Conservation (phyloP, 495 filamentous ascomycete genomes). For the Xylaria flabelliformis region DNA sequence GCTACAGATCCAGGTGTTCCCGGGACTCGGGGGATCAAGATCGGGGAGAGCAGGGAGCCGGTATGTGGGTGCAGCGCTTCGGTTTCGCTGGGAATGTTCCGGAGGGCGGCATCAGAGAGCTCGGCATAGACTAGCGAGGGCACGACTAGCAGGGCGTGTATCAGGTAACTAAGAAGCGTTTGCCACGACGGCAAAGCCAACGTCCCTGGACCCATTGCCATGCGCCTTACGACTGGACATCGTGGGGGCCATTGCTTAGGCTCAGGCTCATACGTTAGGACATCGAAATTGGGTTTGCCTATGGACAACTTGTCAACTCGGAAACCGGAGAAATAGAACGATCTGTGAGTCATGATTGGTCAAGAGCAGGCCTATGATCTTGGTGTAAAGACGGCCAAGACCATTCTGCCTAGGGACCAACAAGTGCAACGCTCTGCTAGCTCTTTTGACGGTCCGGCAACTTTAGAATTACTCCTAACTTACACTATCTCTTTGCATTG, state of each 20-base stretch:
- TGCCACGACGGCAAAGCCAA: constrained; percentile 7
- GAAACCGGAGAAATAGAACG: neutral
- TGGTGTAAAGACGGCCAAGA: no score
- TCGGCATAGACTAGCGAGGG: constrained; percentile 65
- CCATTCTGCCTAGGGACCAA: no score
- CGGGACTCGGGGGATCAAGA: constrained; percentile 81
- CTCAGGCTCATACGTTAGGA: neutral
- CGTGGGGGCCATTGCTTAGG: neutral
- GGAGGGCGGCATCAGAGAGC: constrained; percentile 74
- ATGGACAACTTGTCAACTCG: neutral
- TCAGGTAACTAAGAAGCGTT: constrained; percentile 9
- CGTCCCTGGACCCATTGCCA: constrained; percentile 19
- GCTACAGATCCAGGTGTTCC: constrained; percentile 72
- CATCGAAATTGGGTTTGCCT: neutral
- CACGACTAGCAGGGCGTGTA: neutral
- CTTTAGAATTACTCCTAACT: no score
- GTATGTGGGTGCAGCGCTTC: constrained; percentile 74
- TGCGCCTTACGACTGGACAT: constrained; percentile 9
- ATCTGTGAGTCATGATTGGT: neutral
- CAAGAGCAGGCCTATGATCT: neutral
- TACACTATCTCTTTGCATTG: no score
- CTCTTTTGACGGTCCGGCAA: no score
- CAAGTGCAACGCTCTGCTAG: no score
- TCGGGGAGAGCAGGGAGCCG: constrained; percentile 75
- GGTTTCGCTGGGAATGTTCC: constrained; percentile 64